Base-by-base conservation (phyloP, 2,329 filamentous ascomycete species). In the Acarospora socialis region DNA sequence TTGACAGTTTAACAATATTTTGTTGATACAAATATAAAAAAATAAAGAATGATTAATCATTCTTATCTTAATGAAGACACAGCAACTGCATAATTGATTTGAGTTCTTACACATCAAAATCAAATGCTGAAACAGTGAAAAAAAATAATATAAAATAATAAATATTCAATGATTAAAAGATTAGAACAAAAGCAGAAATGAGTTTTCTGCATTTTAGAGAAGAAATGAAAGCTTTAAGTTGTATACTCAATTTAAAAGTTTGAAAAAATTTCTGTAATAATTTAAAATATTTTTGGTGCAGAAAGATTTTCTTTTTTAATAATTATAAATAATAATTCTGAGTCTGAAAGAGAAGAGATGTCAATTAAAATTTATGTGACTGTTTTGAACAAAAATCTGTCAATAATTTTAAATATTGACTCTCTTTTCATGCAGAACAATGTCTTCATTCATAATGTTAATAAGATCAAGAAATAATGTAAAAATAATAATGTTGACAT, bases 111-210 rank as follows among this genome's bases (percentile, higher is more conserved):
- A 26, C 16, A 26, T 26, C 23, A 13, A 13, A 12, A 26, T 15
- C 16, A 15, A 26, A 26, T 26, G 12, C 12, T 15, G 23, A 26
- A 26, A 10, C 7, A 26, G 12, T 26, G 23, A 26, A 26, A 13
- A 15, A 12, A 15, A 26, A 15, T 26, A 15, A 26, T 26, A 26
- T 26, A 15, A 26, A 26, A 12, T 26, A 15, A 26, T 26, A 15
- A 26, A 26, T 26, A 15, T 15, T 26, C 13, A 12, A 26, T 26
- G n/a, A n/a, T n/a, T n/a, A n/a, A n/a, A 12, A 13, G 23, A 26
- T 15, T 26, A 13, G 23, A 26, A 13, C 7, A 12, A 26, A 26
- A 26, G 13, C 23, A 15, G 13, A 15, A 26, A 26, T 13, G 12
- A 10, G 9, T 26, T 10, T 10, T 13, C 16, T 12, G 13, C 23